Conservation (phyloP, 129 eudicot genomes). For the Pseudognaphalium luteoalbum region DNA sequence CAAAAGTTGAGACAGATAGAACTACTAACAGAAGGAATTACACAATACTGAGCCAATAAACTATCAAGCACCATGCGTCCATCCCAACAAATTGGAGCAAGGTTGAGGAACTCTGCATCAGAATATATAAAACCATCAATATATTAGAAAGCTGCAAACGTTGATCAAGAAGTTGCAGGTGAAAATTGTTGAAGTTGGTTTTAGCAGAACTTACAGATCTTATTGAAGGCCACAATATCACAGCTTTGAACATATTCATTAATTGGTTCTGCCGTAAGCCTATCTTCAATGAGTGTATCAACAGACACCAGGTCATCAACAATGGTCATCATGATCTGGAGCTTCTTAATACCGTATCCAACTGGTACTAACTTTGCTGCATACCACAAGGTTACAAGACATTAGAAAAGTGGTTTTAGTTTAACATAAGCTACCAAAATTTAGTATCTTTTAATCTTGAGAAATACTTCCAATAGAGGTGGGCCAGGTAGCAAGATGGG, state of each 20-base stretch:
- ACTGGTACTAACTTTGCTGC: conserved; percentile 85
- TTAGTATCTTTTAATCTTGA: no score
- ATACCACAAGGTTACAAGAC: neutral
- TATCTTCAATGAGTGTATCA: conserved; percentile 70
- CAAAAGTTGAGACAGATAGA: neutral
- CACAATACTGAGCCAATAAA: neutral
- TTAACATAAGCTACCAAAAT: neutral
- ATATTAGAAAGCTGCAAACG: neutral
- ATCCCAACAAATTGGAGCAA: conserved; percentile 10
- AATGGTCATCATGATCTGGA: conserved; percentile 92
- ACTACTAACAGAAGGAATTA: neutral
- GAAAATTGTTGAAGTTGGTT: neutral
- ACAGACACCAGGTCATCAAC: conserved; percentile 94
- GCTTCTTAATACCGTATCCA: conserved; percentile 95
- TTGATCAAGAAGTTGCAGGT: neutral
- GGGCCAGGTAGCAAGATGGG: neutral
- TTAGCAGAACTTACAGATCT: conserved; percentile 55
- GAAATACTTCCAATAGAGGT: neutral
- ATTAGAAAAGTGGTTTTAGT: neutral
- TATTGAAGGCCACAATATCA: conserved; percentile 95
- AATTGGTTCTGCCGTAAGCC: conserved; percentile 63
- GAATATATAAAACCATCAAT: neutral
- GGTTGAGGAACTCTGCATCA: conserved; percentile 19
- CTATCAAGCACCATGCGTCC: conserved; percentile 3
- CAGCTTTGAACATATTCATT: conserved; percentile 89